phyloP scores from a whole-genome alignment of 345 rosid genomes.

The Schrenkiella parvula region DNA sequence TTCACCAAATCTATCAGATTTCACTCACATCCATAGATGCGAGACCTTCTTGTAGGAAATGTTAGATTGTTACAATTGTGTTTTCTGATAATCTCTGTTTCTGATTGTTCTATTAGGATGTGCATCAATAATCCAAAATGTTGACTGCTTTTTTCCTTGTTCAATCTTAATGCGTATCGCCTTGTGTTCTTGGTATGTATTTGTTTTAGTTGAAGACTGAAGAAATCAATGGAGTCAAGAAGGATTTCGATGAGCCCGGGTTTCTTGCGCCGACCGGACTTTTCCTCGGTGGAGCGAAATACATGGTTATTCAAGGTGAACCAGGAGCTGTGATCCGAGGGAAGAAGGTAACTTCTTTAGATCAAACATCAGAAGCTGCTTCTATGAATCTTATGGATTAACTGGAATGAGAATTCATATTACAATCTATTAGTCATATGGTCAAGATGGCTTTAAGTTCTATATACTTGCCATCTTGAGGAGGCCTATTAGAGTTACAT shows the following conservation, averaged over 20 bases:
- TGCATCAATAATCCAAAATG: background rate
- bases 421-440: too few species aligned
- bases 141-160: background rate
- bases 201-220: slow-evolving; percentile 57
- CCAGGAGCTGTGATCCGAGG: slow-evolving; percentile 82
- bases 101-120: background rate
- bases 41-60: background rate
- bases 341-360: slow-evolving; percentile 54
- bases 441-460: too few species aligned
- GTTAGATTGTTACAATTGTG: background rate
- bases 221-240: slow-evolving; percentile 46
- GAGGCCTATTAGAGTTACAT: too few species aligned
- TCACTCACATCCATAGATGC: background rate
- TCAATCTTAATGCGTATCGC: background rate
- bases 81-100: background rate
- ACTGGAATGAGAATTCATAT: background rate
- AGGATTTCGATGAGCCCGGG: slow-evolving; percentile 71
- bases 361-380: background rate
- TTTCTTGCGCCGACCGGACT: slow-evolving; percentile 74
- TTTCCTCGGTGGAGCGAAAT: slow-evolving; percentile 67
- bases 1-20: background rate
- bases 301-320: slow-evolving; percentile 89
- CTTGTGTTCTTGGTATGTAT: background rate
- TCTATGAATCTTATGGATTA: background rate
- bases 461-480: too few species aligned